Evolutionary conservation across 257 asterid genomes (phyloP).

Genomic region (Plantago ovata): DNA sequence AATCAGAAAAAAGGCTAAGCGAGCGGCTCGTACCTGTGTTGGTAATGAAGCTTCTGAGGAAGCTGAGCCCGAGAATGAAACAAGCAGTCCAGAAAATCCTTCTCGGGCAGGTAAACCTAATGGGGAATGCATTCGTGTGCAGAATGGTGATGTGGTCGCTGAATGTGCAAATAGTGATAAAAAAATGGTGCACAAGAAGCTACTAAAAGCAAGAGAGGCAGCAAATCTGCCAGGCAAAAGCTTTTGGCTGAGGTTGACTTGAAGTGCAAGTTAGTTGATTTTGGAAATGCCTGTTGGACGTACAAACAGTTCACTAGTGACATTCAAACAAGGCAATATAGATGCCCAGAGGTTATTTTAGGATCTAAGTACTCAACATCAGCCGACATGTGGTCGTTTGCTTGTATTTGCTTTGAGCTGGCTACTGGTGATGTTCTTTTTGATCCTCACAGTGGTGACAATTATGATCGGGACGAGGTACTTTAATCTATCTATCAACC

Average conservation of each 20-base stretch:
- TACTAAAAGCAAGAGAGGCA: constrained; percentile 67
- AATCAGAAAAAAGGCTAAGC: constrained; percentile 66
- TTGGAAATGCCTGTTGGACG: constrained; percentile 99
- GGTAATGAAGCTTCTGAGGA: constrained; percentile 46
- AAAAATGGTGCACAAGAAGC: constrained; percentile 37
- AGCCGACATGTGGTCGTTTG: constrained; percentile 99
- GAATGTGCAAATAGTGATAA: constrained; percentile 29
- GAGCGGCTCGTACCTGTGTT: constrained; percentile 63
- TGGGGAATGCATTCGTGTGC: constrained; percentile 36
- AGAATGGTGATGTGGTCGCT: constrained; percentile 27
- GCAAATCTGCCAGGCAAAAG: constrained; percentile 59
- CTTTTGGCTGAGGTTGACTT: constrained; percentile 78
- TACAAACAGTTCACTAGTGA: constrained; percentile 87
- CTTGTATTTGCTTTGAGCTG: constrained; percentile 97
- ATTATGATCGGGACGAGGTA: constrained; percentile 94
- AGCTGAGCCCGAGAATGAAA: constrained; percentile 55
- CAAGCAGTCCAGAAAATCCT: constrained; percentile 52
- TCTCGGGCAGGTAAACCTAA: constrained; percentile 41
- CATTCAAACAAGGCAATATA: constrained; percentile 92
- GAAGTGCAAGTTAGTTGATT: constrained; percentile 90
- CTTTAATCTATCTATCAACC: background rate
- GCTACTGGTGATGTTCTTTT: constrained; percentile 97
- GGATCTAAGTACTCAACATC: constrained; percentile 91
- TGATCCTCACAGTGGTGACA: constrained; percentile 93
- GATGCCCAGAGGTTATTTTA: constrained; percentile 93